Percentiles rank a stretch among this genome's conserved stretches.
phyloP scores from a whole-genome alignment of 1,284 basidiomycete genomes.

The Ceratobasidium sp. region DNA sequence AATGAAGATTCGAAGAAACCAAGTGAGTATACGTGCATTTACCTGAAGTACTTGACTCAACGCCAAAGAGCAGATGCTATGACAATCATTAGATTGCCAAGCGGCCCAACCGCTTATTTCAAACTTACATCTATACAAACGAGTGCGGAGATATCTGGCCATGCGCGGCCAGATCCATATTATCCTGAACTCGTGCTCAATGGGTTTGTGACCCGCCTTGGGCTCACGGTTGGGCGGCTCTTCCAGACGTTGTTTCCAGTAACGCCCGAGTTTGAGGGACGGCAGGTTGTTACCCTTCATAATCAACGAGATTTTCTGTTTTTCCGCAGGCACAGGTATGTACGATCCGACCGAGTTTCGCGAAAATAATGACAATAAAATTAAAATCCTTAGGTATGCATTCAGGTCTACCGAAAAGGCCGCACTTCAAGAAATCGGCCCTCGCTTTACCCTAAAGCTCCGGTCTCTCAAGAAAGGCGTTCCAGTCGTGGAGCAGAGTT shows the following conservation, averaged over 20 bases:
- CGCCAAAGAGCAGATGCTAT: constrained; percentile 73
- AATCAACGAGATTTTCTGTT: constrained; percentile 99
- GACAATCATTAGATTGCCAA: constrained; percentile 88
- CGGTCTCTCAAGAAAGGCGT: constrained; percentile 88
- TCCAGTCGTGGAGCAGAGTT: constrained; percentile 76
- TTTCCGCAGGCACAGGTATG: constrained; percentile 89
- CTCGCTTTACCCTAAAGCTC: constrained; percentile 95
- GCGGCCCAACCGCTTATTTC: constrained; percentile 96
- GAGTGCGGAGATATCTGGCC: constrained; percentile 87
- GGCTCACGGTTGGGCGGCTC: constrained; percentile 90
- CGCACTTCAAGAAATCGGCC: constrained; percentile 96
- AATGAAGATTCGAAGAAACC: constrained; percentile 94
- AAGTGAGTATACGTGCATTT: constrained; percentile 63
- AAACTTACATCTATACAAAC: constrained; percentile 89
- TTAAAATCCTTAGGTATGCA: constrained; percentile 69
- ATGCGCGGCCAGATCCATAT: constrained; percentile 91
- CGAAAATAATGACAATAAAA: not conserved
- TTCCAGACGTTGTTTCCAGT: constrained; percentile 97
- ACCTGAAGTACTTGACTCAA: constrained; percentile 38
- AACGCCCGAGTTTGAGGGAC: constrained; percentile 92
- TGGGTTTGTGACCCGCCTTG: constrained; percentile 92
- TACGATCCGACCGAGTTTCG: not conserved
- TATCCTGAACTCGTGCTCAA: constrained; percentile 96
- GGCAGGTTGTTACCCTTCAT: constrained; percentile 97
- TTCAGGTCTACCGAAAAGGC: constrained; percentile 92